Conservation (phyloP, 2,329 filamentous ascomycete species). For the Nannizzia gypsea region DNA sequence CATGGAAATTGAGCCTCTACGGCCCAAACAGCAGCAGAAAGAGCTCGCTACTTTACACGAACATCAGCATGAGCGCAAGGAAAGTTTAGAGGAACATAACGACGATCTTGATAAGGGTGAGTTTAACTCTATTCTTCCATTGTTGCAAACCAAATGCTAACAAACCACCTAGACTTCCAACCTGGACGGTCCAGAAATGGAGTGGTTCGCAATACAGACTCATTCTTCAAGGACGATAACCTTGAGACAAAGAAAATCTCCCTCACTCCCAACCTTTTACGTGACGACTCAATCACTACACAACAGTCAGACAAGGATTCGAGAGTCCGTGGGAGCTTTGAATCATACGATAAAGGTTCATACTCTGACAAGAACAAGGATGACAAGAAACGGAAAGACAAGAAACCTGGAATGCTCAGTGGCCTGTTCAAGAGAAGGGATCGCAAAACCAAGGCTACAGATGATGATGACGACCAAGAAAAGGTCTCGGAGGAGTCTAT, state of each 20-base stretch:
- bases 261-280: slow-evolving; percentile 79
- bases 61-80: not conserved
- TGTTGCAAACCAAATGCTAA: not conserved
- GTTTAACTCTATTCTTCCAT: not conserved
- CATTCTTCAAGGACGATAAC: slow-evolving; percentile 93
- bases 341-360: slow-evolving; percentile 60
- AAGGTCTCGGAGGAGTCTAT: slow-evolving; percentile 51
- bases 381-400: slow-evolving; percentile 62
- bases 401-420: slow-evolving; percentile 61
- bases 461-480: slow-evolving; percentile 40
- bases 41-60: slow-evolving; percentile 16
- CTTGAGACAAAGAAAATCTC: slow-evolving; percentile 96
- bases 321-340: slow-evolving; percentile 48
- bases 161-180: slow-evolving; percentile 3
- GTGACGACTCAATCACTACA: slow-evolving; percentile 53
- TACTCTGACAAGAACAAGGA: slow-evolving; percentile 56
- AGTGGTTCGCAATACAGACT: slow-evolving; percentile 81
- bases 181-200: slow-evolving; percentile 60
- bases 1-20: slow-evolving; percentile 35
- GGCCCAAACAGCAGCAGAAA: slow-evolving; percentile 32
- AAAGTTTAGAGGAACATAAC: not conserved
- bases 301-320: slow-evolving; percentile 29
- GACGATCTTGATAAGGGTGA: not conserved
- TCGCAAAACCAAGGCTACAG: slow-evolving; percentile 43
- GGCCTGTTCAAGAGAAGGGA: slow-evolving; percentile 57